Percentiles rank a stretch among this genome's conserved stretches.
Evolutionary conservation across 176 grass and related monocot genomes (phyloP).

Genomic region (Luzula sylvatica): DNA sequence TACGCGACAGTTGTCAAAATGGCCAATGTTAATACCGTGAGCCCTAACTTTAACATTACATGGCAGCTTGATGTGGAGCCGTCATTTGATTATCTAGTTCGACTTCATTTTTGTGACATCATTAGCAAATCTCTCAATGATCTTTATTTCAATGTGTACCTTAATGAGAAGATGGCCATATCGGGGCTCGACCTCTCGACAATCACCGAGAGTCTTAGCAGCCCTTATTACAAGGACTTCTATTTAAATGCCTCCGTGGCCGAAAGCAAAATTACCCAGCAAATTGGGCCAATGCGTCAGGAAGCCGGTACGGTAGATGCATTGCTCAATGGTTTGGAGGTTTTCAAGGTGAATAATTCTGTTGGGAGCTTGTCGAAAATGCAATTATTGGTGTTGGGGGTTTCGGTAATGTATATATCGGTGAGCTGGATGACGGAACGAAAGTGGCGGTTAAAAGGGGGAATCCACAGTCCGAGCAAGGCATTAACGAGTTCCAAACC

Average conservation of each 20-base stretch:
- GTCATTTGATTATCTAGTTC: conserved; percentile 43
- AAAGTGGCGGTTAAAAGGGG: conserved; percentile 93
- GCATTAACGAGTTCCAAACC: conserved; percentile 93
- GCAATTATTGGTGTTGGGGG: conserved; percentile 87
- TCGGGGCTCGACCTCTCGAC: conserved; percentile 73
- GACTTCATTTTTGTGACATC: conserved; percentile 91
- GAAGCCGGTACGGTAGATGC: conserved; percentile 55
- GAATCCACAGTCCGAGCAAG: conserved; percentile 88
- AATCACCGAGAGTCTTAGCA: conserved; percentile 41
- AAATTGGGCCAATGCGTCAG: conserved; percentile 51
- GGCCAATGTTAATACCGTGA: conserved; percentile 35
- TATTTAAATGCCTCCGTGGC: conserved; percentile 38
- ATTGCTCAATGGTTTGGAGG: conserved; percentile 83
- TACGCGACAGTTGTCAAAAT: conserved; percentile 63
- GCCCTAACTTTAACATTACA: conserved; percentile 69
- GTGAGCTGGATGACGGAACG: conserved; percentile 70
- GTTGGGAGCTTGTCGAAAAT: conserved; percentile 64
- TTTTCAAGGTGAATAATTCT: conserved; percentile 80
- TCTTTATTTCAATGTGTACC: conserved; percentile 88
- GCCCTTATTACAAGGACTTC: conserved; percentile 86
- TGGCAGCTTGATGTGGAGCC: conserved; percentile 64
- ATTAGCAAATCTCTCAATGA: conserved; percentile 66
- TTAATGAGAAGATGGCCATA: conserved; percentile 55
- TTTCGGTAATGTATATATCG: conserved; percentile 93
- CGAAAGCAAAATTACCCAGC: conserved; percentile 31